Evolutionary conservation across 2,329 filamentous ascomycete species (phyloP), one percentile per base, ranked within the genome.

Genomic region (Aspergillus oerlinghausenensis): DNA sequence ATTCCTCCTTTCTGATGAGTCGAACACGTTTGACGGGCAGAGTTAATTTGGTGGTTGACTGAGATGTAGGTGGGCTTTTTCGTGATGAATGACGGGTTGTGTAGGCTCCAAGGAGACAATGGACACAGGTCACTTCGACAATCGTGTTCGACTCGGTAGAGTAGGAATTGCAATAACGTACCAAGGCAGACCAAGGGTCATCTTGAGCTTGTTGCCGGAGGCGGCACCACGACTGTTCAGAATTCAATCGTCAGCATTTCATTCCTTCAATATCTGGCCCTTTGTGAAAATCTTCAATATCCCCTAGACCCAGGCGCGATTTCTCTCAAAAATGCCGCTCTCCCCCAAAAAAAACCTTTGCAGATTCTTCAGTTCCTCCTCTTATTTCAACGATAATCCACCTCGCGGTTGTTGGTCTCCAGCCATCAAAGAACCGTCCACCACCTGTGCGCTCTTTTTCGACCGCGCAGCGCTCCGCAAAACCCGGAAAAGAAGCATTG

Each of bases 121-220:
- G 58, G 49, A 55, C 23, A 55, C 45, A 47, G 59, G 28, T 45
- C 9, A n/a, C 21, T 47, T 47, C 19, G 23, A 14, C 9, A 51
- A 49, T 58, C 50, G 55, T 52, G 52, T 53, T 60, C 52, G 55
- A 49, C 40, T 52, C 38, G 52, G 51, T 50, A 49, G 50, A 50
- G 51, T 60, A 51, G 59, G 52, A 56, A 58, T 56, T 60, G 55
- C 56, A 58, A 38, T 63, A 75, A 90, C 92, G 80, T 96, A 97
- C 92, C 96, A 92, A 82, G 94, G 94, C 76, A 99, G 92, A 97
- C 91, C 94, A 82, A 99, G 91, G 80, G 94, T 97, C 94, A 99
- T 99, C 90, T 96, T 97, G 76, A 97, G 90, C 90, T 99, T 99
- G 90, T 95, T 95, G 87, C 94, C 94, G 77, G 92, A 89, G 85